These are phyloP conservation scores for Torulaspora quercuum DNA, from an alignment of 805 yeast species.

Conservation along the genomic window DNA sequence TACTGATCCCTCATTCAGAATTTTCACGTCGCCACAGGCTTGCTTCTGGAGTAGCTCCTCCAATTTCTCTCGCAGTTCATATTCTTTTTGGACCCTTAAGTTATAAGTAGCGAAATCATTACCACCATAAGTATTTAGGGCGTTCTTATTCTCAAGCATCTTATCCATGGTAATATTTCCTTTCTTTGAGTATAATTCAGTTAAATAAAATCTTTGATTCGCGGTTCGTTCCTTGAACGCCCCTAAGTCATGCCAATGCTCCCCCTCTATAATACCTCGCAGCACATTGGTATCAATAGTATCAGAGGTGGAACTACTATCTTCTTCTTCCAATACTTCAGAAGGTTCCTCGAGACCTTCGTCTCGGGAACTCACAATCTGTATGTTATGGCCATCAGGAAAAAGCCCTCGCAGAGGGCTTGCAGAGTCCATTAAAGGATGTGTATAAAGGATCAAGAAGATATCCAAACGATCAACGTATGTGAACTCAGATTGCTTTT, in stretches of 20 bases:
- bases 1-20: slow-evolving; percentile 19
- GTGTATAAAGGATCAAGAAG: no score
- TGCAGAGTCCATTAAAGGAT: slow-evolving; percentile 12
- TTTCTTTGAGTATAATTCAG: slow-evolving; percentile 19
- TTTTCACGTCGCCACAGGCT: slow-evolving; percentile 19
- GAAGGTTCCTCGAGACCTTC: slow-evolving; percentile 3
- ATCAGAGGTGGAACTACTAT: slow-evolving; percentile 3
- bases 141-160: slow-evolving; percentile 5
- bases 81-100: slow-evolving; percentile 35
- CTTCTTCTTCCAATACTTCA: slow-evolving; percentile 3
- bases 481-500: no score
- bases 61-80: slow-evolving; percentile 30
- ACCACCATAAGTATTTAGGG: slow-evolving; percentile 5
- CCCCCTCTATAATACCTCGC: slow-evolving; percentile 17
- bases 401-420: slow-evolving; percentile 20
- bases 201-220: slow-evolving; percentile 26
- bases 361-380: slow-evolving; percentile 9
- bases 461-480: no score
- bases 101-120: slow-evolving; percentile 38
- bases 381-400: slow-evolving; percentile 24
- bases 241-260: slow-evolving; percentile 19
- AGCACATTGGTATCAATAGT: slow-evolving; percentile 17
- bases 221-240: slow-evolving; percentile 20
- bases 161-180: slow-evolving; percentile 9
- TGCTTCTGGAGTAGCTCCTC: slow-evolving; percentile 20